Evolutionary conservation across 106 monocot genomes (phyloP).

Genomic region (Dendrobium chrysotoxum): DNA sequence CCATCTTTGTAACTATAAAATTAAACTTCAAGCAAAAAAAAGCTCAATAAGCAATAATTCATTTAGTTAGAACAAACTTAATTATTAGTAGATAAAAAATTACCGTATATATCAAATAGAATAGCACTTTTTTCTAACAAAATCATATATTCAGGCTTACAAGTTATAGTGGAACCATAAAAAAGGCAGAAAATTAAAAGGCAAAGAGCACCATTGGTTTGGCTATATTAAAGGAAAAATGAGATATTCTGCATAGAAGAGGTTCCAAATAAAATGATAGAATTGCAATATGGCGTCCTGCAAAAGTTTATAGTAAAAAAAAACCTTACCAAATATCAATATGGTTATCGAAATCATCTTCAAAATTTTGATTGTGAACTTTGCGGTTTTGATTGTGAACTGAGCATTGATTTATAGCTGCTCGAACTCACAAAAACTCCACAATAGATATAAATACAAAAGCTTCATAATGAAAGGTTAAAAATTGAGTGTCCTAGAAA

Average conservation of each 20-base stretch:
- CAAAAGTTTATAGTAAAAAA: conserved; percentile 15
- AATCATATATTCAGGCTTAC: background rate
- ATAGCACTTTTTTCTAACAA: background rate
- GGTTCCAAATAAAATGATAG: conserved; percentile 89
- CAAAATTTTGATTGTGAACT: no score
- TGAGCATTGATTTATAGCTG: no score
- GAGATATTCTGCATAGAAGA: conserved; percentile 69
- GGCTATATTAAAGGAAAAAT: conserved; percentile 69
- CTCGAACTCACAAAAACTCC: background rate
- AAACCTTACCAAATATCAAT: background rate
- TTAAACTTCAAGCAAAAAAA: no score
- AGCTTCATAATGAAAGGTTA: background rate
- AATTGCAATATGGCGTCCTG: conserved; percentile 71
- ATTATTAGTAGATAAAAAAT: background rate
- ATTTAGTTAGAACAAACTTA: no score
- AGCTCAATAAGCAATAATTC: no score
- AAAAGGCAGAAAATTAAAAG: background rate
- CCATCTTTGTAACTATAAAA: no score
- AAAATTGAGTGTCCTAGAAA: background rate
- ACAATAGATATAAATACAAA: background rate
- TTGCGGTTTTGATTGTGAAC: no score
- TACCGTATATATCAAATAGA: no score
- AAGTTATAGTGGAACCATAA: background rate
- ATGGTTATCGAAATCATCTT: no score
- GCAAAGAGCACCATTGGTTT: background rate